Evolutionary conservation across 352 stramenopile genomes (phyloP).

Genomic region (Pythium volutum): DNA sequence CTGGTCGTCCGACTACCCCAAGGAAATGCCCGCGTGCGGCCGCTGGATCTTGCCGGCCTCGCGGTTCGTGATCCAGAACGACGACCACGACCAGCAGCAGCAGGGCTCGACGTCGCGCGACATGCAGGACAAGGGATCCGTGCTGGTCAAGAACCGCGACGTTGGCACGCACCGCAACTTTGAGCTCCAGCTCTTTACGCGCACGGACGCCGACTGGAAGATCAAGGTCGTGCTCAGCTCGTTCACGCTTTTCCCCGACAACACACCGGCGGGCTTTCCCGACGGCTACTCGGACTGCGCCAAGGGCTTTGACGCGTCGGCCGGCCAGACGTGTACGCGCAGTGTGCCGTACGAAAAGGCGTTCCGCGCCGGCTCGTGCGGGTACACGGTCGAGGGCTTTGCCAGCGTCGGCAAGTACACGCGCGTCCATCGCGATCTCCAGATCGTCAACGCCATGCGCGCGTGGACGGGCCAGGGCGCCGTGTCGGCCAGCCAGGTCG

Average conservation of each 20-base stretch:
- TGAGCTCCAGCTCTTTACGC: conserved; percentile 52
- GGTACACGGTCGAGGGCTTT: conserved; percentile 42
- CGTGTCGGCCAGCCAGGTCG: conserved; percentile 34
- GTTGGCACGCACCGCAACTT: conserved; percentile 54
- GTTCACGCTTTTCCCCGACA: conserved; percentile 53
- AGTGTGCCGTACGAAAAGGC: conserved; percentile 52
- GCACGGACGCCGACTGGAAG: conserved; percentile 55
- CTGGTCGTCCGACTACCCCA: conserved; percentile 73
- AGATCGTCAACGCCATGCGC: conserved; percentile 65
- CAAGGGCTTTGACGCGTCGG: conserved; percentile 30
- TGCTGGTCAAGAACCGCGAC: conserved; percentile 53
- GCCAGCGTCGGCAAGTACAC: conserved; percentile 16
- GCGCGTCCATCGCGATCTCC: conserved; percentile 61
- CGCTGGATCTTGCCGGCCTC: conserved; percentile 60
- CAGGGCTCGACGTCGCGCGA: conserved; percentile 44
- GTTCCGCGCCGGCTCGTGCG: conserved; percentile 42
- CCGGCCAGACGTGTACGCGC: conserved; percentile 30
- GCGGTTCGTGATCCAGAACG: conserved; percentile 73
- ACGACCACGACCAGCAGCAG: conserved; percentile 71
- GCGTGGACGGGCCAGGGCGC: conserved; percentile 28
- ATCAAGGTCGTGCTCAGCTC: conserved; percentile 70
- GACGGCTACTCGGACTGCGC: conserved; percentile 30
- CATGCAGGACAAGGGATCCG: conserved; percentile 52
- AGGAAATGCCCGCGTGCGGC: conserved; percentile 46
- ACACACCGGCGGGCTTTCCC: conserved; percentile 41